Evolutionary conservation across 2,329 filamentous ascomycete species (phyloP), one percentile per base, ranked within the genome.

Genomic region (Raffaelea ambrosiae): DNA sequence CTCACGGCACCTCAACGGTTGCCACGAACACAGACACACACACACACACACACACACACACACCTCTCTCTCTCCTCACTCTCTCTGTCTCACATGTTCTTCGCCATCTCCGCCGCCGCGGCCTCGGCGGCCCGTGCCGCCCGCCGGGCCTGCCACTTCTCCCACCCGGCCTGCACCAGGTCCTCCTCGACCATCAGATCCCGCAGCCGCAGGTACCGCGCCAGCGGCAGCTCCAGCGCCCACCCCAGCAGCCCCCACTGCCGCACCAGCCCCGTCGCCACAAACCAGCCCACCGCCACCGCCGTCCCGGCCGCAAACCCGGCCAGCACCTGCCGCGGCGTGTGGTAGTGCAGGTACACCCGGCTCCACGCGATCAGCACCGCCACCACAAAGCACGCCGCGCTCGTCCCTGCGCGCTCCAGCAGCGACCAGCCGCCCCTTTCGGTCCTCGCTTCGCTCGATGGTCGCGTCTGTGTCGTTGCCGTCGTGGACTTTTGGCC

Each of bases 321-420:
- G 1, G 84, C 86, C n/a, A 88, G 59, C 10, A 98, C 93, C 69
- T 98, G 93, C 59, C 76, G 83, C 35, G 79, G 74, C 1, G 91
- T 96, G 66, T 98, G 93, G 62, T 98, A 98, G 63, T 83, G 88
- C 52, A 98, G 71, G 62, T 98, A 98, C 40, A 95, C 77, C 47
- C 93, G 77, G 59, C 89, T 95, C 65, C 78, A 80, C 19, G 90
- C 86, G 5, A 96, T 88, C 9, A 76, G 69, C 1, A 68, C 76
- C 1, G 87, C 86, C 48, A 81, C 72, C 2, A 67, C 66, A 40
- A 84, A 68, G 33, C 79, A 81, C 2, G 77, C 72, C 3, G 79
- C 61, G 39, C 69, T 74, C 46, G 69, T 65, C 3, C 72, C 62
- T 20, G 75, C 59, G 46, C 90, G 77, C 61, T 89, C 78, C 33